Evolutionary conservation across 306 rosid species (phyloP).

Genomic region (Fragaria ananassa): DNA sequence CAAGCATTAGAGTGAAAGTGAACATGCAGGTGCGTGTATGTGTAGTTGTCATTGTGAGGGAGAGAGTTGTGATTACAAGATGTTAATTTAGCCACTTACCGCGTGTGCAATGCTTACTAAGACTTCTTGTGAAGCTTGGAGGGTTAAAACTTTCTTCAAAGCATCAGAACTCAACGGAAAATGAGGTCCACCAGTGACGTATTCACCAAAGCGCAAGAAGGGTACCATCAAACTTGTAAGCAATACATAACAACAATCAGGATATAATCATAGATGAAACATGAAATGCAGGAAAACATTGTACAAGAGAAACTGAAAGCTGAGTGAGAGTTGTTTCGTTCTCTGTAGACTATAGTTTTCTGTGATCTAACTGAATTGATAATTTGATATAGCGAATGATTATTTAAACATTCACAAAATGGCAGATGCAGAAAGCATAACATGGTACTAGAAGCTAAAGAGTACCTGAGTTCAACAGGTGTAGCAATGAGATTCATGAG

Average conservation of each 20-base stretch:
- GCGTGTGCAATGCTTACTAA: constrained; percentile 68
- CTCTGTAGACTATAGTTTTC: not conserved
- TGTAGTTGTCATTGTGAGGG: too few species aligned
- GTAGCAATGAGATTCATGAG: constrained; percentile 83
- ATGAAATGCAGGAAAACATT: not conserved
- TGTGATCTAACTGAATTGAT: not conserved
- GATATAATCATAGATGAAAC: not conserved
- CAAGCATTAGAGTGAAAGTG: not conserved
- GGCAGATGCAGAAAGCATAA: not conserved
- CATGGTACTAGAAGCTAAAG: constrained; percentile 6
- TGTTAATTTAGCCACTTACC: constrained; percentile 44
- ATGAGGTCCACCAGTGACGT: constrained; percentile 69
- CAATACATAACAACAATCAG: constrained; percentile 11
- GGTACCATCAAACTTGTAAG: constrained; percentile 74
- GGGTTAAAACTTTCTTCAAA: constrained; percentile 72
- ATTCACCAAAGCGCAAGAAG: constrained; percentile 91
- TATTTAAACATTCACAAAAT: not conserved
- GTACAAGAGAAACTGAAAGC: too few species aligned
- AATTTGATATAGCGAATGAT: not conserved
- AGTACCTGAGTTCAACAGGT: constrained; percentile 86
- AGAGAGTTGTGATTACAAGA: not conserved
- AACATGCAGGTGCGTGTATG: not conserved
- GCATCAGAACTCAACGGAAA: constrained; percentile 86
- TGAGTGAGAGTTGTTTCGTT: too few species aligned
- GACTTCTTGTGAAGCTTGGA: constrained; percentile 74